These are phyloP conservation scores for Penicillium tannophilum DNA, from an alignment of 495 filamentous ascomycete species.

Conservation along the genomic window DNA sequence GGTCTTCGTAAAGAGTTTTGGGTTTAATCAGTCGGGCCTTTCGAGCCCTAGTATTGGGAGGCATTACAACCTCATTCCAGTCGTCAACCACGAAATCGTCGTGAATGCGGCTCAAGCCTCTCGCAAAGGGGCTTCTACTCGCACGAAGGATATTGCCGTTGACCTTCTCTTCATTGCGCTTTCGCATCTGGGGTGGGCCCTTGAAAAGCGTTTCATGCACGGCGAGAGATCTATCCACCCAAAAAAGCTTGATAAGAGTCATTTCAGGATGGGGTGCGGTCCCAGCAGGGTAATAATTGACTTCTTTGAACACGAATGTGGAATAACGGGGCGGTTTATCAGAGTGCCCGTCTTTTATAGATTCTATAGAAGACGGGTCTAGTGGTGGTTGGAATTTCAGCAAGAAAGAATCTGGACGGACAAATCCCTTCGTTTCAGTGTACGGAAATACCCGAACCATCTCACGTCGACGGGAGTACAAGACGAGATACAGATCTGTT, in stretches of 20 bases:
- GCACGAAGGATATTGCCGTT: slow-evolving; percentile 23
- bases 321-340: slow-evolving; percentile 24
- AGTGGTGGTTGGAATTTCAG: slow-evolving; percentile 34
- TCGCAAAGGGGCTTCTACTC: slow-evolving; percentile 21
- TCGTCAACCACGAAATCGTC: slow-evolving; percentile 43
- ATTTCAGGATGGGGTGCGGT: slow-evolving; percentile 24
- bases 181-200: slow-evolving; percentile 8
- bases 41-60: background rate
- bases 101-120: background rate
- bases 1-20: background rate
- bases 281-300: slow-evolving; percentile 26
- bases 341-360: background rate
- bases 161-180: slow-evolving; percentile 8
- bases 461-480: slow-evolving; percentile 49
- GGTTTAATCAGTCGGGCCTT: background rate
- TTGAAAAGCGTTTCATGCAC: slow-evolving; percentile 40
- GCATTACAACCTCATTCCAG: slow-evolving; percentile 34
- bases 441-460: slow-evolving; percentile 42
- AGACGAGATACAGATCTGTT: slow-evolving; percentile 33
- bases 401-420: slow-evolving; percentile 44
- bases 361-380: background rate
- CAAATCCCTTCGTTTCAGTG: slow-evolving; percentile 22
- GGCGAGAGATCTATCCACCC: slow-evolving; percentile 35
- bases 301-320: slow-evolving; percentile 40
- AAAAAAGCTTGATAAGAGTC: slow-evolving; percentile 42